Conservation (phyloP, 805 yeast species). For the Gaillardinia entomophila region DNA sequence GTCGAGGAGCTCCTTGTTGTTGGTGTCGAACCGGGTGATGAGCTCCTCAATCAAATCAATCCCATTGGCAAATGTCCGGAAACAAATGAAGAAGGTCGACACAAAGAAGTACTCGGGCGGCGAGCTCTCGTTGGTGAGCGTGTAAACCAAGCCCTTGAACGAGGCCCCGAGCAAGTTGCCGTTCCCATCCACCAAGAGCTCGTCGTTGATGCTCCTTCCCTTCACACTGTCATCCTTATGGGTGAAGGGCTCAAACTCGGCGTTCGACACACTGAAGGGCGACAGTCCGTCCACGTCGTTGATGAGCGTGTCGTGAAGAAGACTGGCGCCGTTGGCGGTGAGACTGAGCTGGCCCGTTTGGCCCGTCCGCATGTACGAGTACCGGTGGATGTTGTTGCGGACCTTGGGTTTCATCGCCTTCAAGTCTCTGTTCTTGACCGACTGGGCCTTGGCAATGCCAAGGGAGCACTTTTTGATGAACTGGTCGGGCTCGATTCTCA, state of each 20-base stretch:
- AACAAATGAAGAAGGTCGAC: slow-evolving; percentile 72
- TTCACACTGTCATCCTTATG: slow-evolving; percentile 5
- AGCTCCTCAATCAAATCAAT: slow-evolving; percentile 64
- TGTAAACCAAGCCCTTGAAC: slow-evolving; percentile 58
- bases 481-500: slow-evolving; percentile 52
- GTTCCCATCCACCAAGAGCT: slow-evolving; percentile 46
- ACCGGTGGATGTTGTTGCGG: slow-evolving; percentile 29
- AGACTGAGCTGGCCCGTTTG: slow-evolving; percentile 43
- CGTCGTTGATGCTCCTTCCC: slow-evolving; percentile 27
- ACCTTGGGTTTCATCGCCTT: slow-evolving; percentile 13
- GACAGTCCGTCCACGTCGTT: slow-evolving; percentile 21
- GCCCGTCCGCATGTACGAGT: slow-evolving; percentile 47
- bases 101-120: slow-evolving; percentile 65
- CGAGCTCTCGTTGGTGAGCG: slow-evolving; percentile 59
- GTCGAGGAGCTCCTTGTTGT: slow-evolving; percentile 21
- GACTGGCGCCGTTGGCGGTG: slow-evolving; percentile 43
- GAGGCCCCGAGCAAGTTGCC: slow-evolving; percentile 64
- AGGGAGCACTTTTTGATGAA: slow-evolving; percentile 58
- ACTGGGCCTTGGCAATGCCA: slow-evolving; percentile 46
- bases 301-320: slow-evolving; percentile 30
- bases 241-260: slow-evolving; percentile 32
- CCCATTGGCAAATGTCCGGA: slow-evolving; percentile 64
- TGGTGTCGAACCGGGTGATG: slow-evolving; percentile 58
- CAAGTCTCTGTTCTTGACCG: slow-evolving; percentile 17
- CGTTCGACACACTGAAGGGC: slow-evolving; percentile 27